A percentile compares a stretch with the other conserved stretches of the same genome.
Evolutionary conservation across 805 yeast species (phyloP).

Genomic region (Isabelozyma pseudorhagii): DNA sequence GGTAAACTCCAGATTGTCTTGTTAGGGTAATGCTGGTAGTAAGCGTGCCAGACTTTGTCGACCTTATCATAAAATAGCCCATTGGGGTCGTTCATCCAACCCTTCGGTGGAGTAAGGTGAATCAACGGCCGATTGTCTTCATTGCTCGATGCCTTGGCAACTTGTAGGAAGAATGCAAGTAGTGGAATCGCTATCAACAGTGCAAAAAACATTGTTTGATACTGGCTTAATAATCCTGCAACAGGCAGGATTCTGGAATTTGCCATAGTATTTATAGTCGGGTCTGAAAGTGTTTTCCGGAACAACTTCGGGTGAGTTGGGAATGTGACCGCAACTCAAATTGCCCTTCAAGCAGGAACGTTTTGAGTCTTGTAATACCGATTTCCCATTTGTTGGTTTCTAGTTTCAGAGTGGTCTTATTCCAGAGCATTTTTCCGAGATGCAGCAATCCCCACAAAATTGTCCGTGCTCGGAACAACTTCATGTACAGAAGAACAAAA

Average conservation of each 20-base stretch:
- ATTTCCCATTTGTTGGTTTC: too few relatives aligned
- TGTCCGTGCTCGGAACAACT: neutral
- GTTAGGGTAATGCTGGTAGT: constrained; percentile 37
- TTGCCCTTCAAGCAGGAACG: too few relatives aligned
- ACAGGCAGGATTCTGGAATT: neutral
- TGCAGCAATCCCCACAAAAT: neutral
- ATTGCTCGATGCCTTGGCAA: constrained; percentile 5
- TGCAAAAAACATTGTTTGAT: neutral
- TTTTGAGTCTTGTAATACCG: too few relatives aligned
- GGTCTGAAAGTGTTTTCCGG: neutral
- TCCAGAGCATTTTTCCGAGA: neutral
- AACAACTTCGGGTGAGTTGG: neutral
- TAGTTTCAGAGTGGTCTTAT: neutral
- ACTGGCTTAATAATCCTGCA: neutral
- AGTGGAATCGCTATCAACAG: neutral
- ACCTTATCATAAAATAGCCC: constrained; percentile 32
- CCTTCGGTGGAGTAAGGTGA: constrained; percentile 31
- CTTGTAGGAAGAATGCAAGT: neutral
- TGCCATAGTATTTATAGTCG: neutral
- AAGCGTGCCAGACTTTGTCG: constrained; percentile 29
- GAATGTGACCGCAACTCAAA: too few relatives aligned
- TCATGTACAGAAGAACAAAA: neutral
- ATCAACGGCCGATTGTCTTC: constrained; percentile 8
- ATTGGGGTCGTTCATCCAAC: constrained; percentile 46
- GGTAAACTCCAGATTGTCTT: constrained; percentile 29